Evolutionary conservation across 805 yeast species (phyloP).

Genomic region (Saturnispora serradocipensis): DNA sequence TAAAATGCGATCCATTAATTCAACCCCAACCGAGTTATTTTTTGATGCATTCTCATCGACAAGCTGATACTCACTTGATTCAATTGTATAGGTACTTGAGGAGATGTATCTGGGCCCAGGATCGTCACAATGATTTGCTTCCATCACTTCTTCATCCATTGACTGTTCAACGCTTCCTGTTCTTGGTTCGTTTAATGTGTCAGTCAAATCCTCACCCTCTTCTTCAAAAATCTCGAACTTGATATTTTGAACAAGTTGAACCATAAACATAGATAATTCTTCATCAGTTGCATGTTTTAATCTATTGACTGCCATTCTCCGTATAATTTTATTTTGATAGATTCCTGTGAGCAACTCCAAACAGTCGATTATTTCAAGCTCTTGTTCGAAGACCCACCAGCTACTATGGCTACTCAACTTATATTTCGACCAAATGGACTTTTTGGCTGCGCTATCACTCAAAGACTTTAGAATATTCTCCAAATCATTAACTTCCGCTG

Average conservation of each 20-base stretch:
- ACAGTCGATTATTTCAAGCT: slow-evolving; percentile 30
- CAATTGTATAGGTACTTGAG: slow-evolving; percentile 16
- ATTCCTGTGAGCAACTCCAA: slow-evolving; percentile 76
- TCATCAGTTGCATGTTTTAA: slow-evolving; percentile 68
- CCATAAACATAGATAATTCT: slow-evolving; percentile 70
- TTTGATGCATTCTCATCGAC: slow-evolving; percentile 20
- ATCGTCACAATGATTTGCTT: slow-evolving; percentile 10
- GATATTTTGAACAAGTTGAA: slow-evolving; percentile 87
- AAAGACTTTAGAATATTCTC: slow-evolving; percentile 32
- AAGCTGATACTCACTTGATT: slow-evolving; percentile 27
- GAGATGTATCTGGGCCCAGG: slow-evolving; percentile 1
- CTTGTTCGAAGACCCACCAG: slow-evolving; percentile 25
- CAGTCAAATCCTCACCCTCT: slow-evolving; percentile 9
- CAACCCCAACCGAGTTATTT: slow-evolving; percentile 13
- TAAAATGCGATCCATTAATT: slow-evolving; percentile 18
- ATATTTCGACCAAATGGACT: neutral
- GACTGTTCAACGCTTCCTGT: slow-evolving; percentile 8
- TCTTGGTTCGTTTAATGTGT: neutral
- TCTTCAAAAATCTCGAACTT: slow-evolving; percentile 51
- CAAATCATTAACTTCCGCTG: slow-evolving; percentile 70
- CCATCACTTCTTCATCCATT: slow-evolving; percentile 10
- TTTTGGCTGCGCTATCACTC: slow-evolving; percentile 7
- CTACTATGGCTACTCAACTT: neutral
- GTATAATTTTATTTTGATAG: slow-evolving; percentile 61
- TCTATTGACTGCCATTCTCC: slow-evolving; percentile 84